phyloP scores from a whole-genome alignment of 2,329 filamentous ascomycete genomes.

The Claviceps cyperi region DNA sequence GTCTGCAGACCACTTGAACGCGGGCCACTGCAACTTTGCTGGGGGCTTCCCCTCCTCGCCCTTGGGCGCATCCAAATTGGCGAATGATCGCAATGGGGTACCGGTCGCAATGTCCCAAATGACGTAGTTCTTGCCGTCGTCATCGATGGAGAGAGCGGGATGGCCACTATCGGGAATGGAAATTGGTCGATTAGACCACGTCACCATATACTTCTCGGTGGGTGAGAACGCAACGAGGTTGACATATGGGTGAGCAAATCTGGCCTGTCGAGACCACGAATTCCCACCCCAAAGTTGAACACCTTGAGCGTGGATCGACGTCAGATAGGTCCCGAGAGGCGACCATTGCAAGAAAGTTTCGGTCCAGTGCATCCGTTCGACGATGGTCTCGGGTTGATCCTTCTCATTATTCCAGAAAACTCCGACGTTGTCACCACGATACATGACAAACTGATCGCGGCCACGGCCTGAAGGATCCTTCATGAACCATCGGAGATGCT shows the following conservation, averaged over 20 bases:
- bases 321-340: slow-evolving; percentile 82
- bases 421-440: slow-evolving; percentile 77
- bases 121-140: slow-evolving; percentile 98
- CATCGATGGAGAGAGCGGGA: slow-evolving; percentile 70
- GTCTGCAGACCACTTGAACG: slow-evolving; percentile 98
- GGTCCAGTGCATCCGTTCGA: slow-evolving; percentile 93
- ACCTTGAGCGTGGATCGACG: slow-evolving; percentile 89
- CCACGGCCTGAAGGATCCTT: slow-evolving; percentile 66
- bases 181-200: slow-evolving; percentile 92
- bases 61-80: slow-evolving; percentile 67
- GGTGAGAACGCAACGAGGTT: slow-evolving; percentile 96
- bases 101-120: slow-evolving; percentile 92
- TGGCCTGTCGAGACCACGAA: slow-evolving; percentile 78
- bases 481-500: slow-evolving; percentile 89
- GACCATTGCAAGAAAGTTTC: slow-evolving; percentile 98
- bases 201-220: slow-evolving; percentile 81
- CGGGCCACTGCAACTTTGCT: slow-evolving; percentile 92
- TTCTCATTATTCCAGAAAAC: slow-evolving; percentile 98
- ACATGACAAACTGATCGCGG: slow-evolving; percentile 92
- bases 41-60: slow-evolving; percentile 43
- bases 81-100: slow-evolving; percentile 83
- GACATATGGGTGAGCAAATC: slow-evolving; percentile 89
- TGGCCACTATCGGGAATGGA: slow-evolving; percentile 79
- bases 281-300: slow-evolving; percentile 93
- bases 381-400: slow-evolving; percentile 71